Percentiles rank a stretch among this genome's conserved stretches.
phyloP scores from a whole-genome alignment of 1,284 basidiomycete genomes.

The Golubevia pallescens region DNA sequence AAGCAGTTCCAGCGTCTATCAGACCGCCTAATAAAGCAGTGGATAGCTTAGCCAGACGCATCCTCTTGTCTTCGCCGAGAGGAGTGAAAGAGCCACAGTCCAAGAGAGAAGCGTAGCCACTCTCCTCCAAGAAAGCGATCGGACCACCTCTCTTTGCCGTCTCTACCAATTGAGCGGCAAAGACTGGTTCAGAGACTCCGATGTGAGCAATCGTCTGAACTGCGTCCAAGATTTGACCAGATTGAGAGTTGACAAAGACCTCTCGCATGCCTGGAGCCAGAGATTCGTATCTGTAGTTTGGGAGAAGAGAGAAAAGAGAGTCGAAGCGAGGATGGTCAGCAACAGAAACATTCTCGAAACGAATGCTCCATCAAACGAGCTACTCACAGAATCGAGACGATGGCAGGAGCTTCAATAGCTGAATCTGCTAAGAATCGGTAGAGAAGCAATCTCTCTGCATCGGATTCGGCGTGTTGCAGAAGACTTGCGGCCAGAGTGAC shows the following conservation, averaged over 20 bases:
- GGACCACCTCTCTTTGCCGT: slow-evolving; percentile 49
- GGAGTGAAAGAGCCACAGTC: slow-evolving; percentile 43
- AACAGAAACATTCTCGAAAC: too few relatives aligned
- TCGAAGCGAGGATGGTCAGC: too few relatives aligned
- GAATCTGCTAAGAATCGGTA: slow-evolving; percentile 50
- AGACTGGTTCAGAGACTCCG: slow-evolving; percentile 48
- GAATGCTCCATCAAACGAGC: not conserved
- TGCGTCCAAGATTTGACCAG: slow-evolving; percentile 44
- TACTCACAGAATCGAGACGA: slow-evolving; percentile 47
- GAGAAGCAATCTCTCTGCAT: slow-evolving; percentile 40
- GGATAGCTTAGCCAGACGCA: slow-evolving; percentile 39
- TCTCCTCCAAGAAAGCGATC: slow-evolving; percentile 44
- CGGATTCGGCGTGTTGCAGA: slow-evolving; percentile 44
- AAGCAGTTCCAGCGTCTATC: slow-evolving; percentile 38
- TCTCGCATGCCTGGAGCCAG: slow-evolving; percentile 45
- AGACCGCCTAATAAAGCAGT: slow-evolving; percentile 41
- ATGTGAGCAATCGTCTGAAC: slow-evolving; percentile 48
- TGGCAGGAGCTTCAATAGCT: slow-evolving; percentile 42
- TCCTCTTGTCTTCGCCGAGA: slow-evolving; percentile 12
- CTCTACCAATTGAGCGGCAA: slow-evolving; percentile 53
- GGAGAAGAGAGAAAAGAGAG: not conserved
- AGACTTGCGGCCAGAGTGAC: slow-evolving; percentile 44
- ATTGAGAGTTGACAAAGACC: slow-evolving; percentile 45
- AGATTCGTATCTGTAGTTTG: slow-evolving; percentile 32
- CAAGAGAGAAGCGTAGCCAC: slow-evolving; percentile 43